Conservation (phyloP, 2,329 filamentous ascomycete species). For the Berkeleyomyces basicola region DNA sequence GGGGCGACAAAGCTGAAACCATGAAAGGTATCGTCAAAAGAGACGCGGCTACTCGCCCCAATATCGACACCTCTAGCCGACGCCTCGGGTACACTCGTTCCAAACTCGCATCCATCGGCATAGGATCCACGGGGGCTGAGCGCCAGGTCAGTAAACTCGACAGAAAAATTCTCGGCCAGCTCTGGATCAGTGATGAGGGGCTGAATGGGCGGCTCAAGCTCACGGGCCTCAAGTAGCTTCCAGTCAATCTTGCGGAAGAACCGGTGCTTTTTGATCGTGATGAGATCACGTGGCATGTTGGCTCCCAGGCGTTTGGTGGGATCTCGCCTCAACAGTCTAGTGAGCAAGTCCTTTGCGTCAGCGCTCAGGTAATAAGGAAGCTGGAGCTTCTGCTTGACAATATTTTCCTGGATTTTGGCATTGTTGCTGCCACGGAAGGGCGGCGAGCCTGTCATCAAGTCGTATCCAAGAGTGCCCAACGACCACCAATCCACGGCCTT, state of each 20-base stretch:
- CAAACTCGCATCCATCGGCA: constrained; percentile 15
- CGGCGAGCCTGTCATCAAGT: constrained; percentile 80
- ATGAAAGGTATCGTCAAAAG: constrained; percentile 39
- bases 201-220: constrained; percentile 75
- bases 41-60: constrained; percentile 23
- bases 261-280: constrained; percentile 73
- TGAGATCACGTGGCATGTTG: constrained; percentile 76
- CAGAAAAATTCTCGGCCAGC: constrained; percentile 86
- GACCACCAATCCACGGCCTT: constrained; percentile 99
- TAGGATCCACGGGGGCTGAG: constrained; percentile 43
- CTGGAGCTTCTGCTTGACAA: constrained; percentile 76
- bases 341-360: constrained; percentile 88
- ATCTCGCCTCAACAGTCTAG: constrained; percentile 77
- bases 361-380: constrained; percentile 81
- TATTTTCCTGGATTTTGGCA: constrained; percentile 90
- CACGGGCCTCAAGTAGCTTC: constrained; percentile 66
- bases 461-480: constrained; percentile 78
- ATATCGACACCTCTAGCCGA: neutral
- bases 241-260: constrained; percentile 98
- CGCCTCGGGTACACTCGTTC: neutral
- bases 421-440: constrained; percentile 86
- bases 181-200: constrained; percentile 92
- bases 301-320: constrained; percentile 76
- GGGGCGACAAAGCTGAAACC: constrained; percentile 49
- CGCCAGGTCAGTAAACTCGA: constrained; percentile 77